Evolutionary conservation across 2,329 filamentous ascomycete genomes (phyloP), one percentile per base, ranked within the genome.

Genomic region (Claviceps sp.): DNA sequence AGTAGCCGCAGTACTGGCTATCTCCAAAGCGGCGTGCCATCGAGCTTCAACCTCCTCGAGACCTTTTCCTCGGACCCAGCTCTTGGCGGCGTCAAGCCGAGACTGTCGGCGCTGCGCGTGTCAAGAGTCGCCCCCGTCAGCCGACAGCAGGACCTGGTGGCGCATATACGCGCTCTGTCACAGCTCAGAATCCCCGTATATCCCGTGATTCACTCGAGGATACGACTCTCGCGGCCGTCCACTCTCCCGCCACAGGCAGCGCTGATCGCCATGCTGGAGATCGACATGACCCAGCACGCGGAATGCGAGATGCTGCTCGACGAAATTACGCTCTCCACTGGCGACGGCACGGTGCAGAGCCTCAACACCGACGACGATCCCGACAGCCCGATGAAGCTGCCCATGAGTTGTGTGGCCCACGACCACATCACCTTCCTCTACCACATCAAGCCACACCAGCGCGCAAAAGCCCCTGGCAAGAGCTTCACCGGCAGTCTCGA

Each of bases 371-470:
- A 44, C 11, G 20, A 24, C 20, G 18, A 18, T 20, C 34, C 72
- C 45, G 68, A 73, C 2, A 75, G 73, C 26, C 51, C 40, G 41
- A 62, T 70, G 59, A 46, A 58, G n/a, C 68, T 84, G 20, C 78
- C 81, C 4, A 69, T 84, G 26, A 71, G 72, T 43, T 84, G 82
- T 62, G 80, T 81, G 14, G 79, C 85, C 16, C 82, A 85, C 59
- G 87, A 91, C 61, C 85, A 89, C 63, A 70, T 88, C 55, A 86
- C 84, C 1, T 81, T 89, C 58, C 71, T 90, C 50, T 91, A 89
- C 68, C 79, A 78, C 50, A 76, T 88, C 54, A 68, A 70, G 11
- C 79, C 80, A 2, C 68, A 70, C 40, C 70, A 73, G 48, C 67
- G 67, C n/a, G 73, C 77, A 52, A 58, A 66, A 49, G 61, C 64